These are phyloP conservation scores for Rhynchosporium graminicola DNA, from an alignment of 2,329 filamentous ascomycete genomes.

Conservation along the genomic window DNA sequence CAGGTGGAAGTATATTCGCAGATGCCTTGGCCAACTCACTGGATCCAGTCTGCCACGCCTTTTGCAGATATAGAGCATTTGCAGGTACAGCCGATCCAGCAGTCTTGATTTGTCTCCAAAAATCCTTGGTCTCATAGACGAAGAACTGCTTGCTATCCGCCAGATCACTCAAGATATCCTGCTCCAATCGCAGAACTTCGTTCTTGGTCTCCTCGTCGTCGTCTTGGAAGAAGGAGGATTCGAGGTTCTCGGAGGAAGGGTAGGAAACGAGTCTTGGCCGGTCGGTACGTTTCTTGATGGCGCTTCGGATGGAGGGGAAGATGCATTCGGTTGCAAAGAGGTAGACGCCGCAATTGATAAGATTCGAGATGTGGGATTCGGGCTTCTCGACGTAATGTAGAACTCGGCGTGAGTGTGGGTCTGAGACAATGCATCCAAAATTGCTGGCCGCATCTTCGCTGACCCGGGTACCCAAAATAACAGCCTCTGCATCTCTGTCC, in stretches of 20 bases:
- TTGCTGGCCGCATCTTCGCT: conserved; percentile 89
- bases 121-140: conserved; percentile 97
- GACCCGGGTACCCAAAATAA: conserved; percentile 91
- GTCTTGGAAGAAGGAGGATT: conserved; percentile 65
- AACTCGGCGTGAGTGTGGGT: conserved; percentile 89
- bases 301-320: conserved; percentile 90
- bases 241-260: conserved; percentile 91
- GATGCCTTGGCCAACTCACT: conserved; percentile 81
- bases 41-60: conserved; percentile 82
- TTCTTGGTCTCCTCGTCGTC: conserved; percentile 75
- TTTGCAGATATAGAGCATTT: conserved; percentile 93
- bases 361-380: conserved; percentile 93
- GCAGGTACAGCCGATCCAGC: conserved; percentile 95
- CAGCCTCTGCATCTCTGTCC: conserved; percentile 93
- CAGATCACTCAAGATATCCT: conserved; percentile 93
- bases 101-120: conserved; percentile 99
- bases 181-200: conserved; percentile 90
- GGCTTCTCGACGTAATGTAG: conserved; percentile 99
- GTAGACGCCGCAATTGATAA: conserved; percentile 99
- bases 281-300: conserved; percentile 93
- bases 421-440: conserved; percentile 97
- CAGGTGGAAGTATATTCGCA: conserved; percentile 84
- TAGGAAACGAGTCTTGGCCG: conserved; percentile 91
- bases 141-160: conserved; percentile 98
- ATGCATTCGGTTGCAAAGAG: conserved; percentile 94